Evolutionary conservation across 352 stramenopile species (phyloP).

Genomic region (Pythium guiyangense): DNA sequence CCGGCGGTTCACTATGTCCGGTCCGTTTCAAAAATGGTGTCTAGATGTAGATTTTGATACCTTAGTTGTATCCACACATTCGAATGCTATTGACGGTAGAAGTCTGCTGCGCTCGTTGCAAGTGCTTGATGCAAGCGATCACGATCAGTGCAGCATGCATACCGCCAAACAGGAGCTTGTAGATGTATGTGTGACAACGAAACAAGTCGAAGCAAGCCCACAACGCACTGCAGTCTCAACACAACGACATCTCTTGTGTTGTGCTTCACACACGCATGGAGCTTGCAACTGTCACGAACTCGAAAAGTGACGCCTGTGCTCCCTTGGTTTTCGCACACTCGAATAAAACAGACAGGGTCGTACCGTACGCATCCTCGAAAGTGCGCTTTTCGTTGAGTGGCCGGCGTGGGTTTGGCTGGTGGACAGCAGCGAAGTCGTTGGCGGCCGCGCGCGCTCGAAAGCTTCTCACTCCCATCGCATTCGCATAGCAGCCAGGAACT

Average conservation of each 20-base stretch:
- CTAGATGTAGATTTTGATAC: background rate
- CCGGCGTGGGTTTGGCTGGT: slow-evolving; percentile 18
- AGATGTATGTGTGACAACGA: too few species aligned
- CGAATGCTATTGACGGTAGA: background rate
- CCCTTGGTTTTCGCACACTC: background rate
- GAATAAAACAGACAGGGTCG: background rate
- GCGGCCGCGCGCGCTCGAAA: background rate
- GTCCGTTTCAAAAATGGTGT: background rate
- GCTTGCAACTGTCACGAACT: too few species aligned
- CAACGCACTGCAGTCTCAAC: too few species aligned
- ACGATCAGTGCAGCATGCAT: too few species aligned
- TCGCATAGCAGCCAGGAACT: slow-evolving; percentile 66
- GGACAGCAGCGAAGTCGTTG: slow-evolving; percentile 9
- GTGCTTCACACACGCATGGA: too few species aligned
- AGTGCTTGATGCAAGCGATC: background rate
- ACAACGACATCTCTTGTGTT: too few species aligned
- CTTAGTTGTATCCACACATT: background rate
- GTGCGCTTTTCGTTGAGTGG: slow-evolving; percentile 2
- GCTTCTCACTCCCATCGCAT: slow-evolving; percentile 56
- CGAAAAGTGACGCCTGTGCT: too few species aligned
- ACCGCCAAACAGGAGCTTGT: too few species aligned
- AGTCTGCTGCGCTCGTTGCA: background rate
- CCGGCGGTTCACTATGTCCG: too few species aligned
- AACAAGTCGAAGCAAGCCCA: too few species aligned
- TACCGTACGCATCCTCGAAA: background rate